Base-by-base conservation (phyloP, 495 filamentous ascomycete species). In the Penicillium desertorum region DNA sequence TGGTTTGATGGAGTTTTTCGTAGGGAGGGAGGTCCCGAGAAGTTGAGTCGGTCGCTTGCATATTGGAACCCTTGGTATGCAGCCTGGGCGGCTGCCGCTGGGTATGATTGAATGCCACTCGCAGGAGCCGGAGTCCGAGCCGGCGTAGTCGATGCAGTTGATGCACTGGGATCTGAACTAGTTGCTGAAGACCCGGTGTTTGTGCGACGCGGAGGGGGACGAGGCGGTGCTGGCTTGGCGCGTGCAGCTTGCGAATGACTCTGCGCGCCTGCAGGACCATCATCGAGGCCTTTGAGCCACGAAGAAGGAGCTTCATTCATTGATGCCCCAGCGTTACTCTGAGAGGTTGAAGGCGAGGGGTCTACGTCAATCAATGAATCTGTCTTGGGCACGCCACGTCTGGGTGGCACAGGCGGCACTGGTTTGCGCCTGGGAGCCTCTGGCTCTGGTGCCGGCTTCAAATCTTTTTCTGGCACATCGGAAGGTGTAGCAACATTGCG, bases 401-500 rank as follows among this genome's bases (percentile, higher is more conserved):
- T 76, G 17, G 76, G 73, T 42, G 79, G 80, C 22, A 75, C 57
- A 5, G 78, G 72, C 34, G 79, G 79, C 0, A 66, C 71, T 2
- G 75, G 71, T 57, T 80, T 82, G 25, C 74, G 75, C 48, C 69
- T 73, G 25, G 74, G 62, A 5, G 57, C 9, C 11, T 68, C 65
- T 22, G 57, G 56, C 2, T 59, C 34, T 30, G 57, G 45, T 2
- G 65, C 30, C 34, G 57, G 34, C 2, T 52, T 34, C 8, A 34
- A 11, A 19, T 39, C 44, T 5, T 2, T 55, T 11, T 55, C 53
- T 8, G 44, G n/a, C 2, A 11, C 10, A 30, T 55, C 43, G 3
- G 42, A 45, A 36, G 20, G 43, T n/a, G 44, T 47, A n/a, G 53
- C 30, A 4, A 23, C 32, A 12, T 55, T 44, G 10, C 44, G 53